These are phyloP conservation scores for Sphagnurus paluster DNA, from an alignment of 1,284 basidiomycete species.

Conservation along the genomic window DNA sequence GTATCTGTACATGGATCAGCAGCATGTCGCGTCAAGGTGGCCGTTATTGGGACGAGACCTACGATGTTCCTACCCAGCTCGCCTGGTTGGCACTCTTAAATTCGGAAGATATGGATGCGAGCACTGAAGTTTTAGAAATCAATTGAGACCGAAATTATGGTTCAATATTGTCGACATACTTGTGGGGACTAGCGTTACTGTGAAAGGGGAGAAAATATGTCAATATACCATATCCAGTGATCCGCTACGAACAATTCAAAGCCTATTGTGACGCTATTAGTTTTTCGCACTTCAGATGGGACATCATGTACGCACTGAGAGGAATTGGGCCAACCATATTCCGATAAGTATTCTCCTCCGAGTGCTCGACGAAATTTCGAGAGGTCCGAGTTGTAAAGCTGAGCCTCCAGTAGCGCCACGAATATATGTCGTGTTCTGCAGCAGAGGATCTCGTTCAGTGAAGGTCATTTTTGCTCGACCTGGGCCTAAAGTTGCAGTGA, in stretches of 20 bases:
- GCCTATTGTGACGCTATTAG: too few relatives aligned
- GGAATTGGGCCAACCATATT: constrained; percentile 61
- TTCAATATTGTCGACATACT: constrained; percentile 17
- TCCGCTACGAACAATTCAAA: constrained; percentile 47
- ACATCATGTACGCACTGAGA: constrained; percentile 46
- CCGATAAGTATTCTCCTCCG: constrained; percentile 55
- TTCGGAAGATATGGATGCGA: constrained; percentile 71
- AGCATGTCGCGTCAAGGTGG: background rate
- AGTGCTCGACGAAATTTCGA: constrained; percentile 50
- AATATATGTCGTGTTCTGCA: too few relatives aligned
- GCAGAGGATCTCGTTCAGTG: background rate
- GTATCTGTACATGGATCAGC: constrained; percentile 40
- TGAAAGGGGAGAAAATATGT: background rate
- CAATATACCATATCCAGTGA: background rate
- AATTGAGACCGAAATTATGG: background rate
- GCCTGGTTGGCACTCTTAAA: constrained; percentile 70
- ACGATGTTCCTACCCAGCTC: constrained; percentile 73
- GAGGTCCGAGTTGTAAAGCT: constrained; percentile 40
- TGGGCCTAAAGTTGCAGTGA: too few relatives aligned
- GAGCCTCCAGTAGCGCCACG: background rate
- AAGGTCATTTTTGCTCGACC: too few relatives aligned
- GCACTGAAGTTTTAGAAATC: constrained; percentile 37
- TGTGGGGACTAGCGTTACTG: constrained; percentile 26
- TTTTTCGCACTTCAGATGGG: background rate
- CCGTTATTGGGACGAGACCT: constrained; percentile 22